phyloP scores from a whole-genome alignment of 2,329 filamentous ascomycete species.

The Ascosphaera apis region DNA sequence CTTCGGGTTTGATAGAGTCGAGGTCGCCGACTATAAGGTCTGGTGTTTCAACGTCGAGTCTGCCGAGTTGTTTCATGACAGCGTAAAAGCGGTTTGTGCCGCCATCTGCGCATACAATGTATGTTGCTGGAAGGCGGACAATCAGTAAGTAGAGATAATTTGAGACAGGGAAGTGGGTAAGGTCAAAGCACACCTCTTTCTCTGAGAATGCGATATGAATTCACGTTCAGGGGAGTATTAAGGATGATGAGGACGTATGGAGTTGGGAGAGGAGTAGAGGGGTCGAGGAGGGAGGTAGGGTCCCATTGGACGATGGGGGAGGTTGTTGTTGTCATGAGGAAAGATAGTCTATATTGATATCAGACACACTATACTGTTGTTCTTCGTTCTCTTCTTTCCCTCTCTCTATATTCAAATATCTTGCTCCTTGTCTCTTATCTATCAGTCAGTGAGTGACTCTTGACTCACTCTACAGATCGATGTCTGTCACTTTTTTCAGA shows the following conservation, averaged over 20 bases:
- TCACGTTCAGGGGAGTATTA: slow-evolving; percentile 34
- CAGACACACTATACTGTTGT: too few relatives aligned
- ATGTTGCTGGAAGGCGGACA: slow-evolving; percentile 27
- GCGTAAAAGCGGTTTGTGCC: slow-evolving; percentile 58
- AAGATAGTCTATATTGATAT: too few relatives aligned
- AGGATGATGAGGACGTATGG: slow-evolving; percentile 32
- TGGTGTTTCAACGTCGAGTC: slow-evolving; percentile 22
- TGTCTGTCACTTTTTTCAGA: too few relatives aligned
- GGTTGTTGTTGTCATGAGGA: too few relatives aligned
- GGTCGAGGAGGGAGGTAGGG: slow-evolving; percentile 19
- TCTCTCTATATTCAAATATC: too few relatives aligned
- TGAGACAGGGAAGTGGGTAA: neutral
- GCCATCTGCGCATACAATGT: slow-evolving; percentile 68
- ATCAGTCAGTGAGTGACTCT: too few relatives aligned
- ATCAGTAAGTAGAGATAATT: neutral
- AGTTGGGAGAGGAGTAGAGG: slow-evolving; percentile 8
- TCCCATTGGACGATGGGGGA: too few relatives aligned
- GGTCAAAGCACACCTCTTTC: slow-evolving; percentile 12
- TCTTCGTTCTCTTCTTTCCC: too few relatives aligned
- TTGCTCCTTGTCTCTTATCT: too few relatives aligned
- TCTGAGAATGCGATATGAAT: slow-evolving; percentile 16
- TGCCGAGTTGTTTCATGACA: slow-evolving; percentile 16
- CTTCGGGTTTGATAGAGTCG: slow-evolving; percentile 48
- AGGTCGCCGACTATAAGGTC: slow-evolving; percentile 70
- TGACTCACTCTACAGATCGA: too few relatives aligned